Conservation (phyloP, 176 grass and related monocot species). For the Raddia guianensis region DNA sequence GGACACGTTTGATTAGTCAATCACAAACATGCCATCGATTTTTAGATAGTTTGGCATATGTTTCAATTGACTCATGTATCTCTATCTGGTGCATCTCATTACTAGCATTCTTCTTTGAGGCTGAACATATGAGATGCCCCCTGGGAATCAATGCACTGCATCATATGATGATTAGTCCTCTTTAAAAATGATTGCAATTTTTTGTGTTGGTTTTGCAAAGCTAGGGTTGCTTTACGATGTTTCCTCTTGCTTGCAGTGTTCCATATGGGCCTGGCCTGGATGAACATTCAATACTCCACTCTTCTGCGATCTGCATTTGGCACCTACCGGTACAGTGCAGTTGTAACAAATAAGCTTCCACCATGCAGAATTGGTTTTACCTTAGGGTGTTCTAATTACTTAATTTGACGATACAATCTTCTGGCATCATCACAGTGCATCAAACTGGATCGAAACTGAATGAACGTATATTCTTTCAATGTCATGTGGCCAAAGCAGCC, state of each 20-base stretch:
- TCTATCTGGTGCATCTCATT: constrained; percentile 2
- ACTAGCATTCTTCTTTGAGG: constrained; percentile 3
- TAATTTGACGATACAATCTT: not conserved
- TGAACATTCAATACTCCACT: constrained; percentile 11
- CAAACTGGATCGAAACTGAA: constrained; percentile 18
- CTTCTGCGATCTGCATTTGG: constrained; percentile 8
- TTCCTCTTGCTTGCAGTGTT: not conserved
- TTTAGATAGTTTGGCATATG: not conserved
- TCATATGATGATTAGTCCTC: not conserved
- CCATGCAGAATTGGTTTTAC: not conserved
- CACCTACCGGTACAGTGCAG: not conserved
- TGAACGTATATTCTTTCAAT: constrained; percentile 19
- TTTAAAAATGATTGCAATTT: not conserved
- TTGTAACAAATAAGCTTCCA: not conserved
- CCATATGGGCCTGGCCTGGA: not conserved
- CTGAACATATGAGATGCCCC: not conserved
- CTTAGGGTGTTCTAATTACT: not conserved
- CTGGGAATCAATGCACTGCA: not conserved
- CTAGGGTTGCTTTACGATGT: constrained; percentile 5
- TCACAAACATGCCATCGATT: not conserved
- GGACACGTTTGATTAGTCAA: not conserved
- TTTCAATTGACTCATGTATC: not conserved
- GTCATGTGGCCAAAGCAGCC: not conserved
- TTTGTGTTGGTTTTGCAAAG: not conserved
- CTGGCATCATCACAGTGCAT: not conserved